Percentiles rank a stretch among this genome's conserved stretches.
phyloP scores from a whole-genome alignment of 768 basidiomycete genomes.

The Trametes elegans region DNA sequence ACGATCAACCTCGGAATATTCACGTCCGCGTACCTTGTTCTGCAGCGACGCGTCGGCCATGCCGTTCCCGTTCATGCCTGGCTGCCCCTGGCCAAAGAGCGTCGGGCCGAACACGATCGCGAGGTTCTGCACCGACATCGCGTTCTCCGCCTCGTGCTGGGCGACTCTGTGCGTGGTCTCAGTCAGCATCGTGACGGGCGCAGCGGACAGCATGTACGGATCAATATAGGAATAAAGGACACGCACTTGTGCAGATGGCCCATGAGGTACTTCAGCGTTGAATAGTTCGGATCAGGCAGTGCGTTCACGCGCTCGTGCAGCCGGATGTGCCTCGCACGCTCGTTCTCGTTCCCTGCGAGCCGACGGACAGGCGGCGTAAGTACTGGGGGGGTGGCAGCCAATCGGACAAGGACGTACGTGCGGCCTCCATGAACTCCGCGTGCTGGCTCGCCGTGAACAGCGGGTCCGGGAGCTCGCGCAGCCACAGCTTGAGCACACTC shows the following conservation, averaged over 20 bases:
- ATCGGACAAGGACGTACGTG: conserved; percentile 57
- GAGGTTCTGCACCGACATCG: conserved; percentile 91
- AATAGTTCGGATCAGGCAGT: conserved; percentile 97
- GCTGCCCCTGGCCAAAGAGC: conserved; percentile 70
- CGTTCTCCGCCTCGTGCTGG: conserved; percentile 73
- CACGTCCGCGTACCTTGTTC: conserved; percentile 52
- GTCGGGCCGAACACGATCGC: conserved; percentile 99
- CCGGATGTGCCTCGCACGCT: conserved; percentile 91
- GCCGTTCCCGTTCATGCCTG: conserved; percentile 43
- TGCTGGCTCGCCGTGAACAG: conserved; percentile 81
- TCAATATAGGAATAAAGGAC: background rate
- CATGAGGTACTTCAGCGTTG: conserved; percentile 93
- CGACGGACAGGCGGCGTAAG: background rate
- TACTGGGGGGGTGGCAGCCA: background rate
- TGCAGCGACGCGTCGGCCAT: conserved; percentile 73
- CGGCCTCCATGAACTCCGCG: conserved; percentile 92
- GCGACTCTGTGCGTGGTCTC: conserved; percentile 52
- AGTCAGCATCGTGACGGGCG: background rate
- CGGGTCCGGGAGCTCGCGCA: conserved; percentile 94
- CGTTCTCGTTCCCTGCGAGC: conserved; percentile 83
- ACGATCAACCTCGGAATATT: background rate
- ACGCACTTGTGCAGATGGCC: conserved; percentile 88
- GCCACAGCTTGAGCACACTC: conserved; percentile 94
- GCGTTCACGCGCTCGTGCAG: conserved; percentile 98
- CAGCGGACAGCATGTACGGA: background rate